Evolutionary conservation across 2,329 filamentous ascomycete genomes (phyloP).

Genomic region (Pseudogymnoascus sp.): DNA sequence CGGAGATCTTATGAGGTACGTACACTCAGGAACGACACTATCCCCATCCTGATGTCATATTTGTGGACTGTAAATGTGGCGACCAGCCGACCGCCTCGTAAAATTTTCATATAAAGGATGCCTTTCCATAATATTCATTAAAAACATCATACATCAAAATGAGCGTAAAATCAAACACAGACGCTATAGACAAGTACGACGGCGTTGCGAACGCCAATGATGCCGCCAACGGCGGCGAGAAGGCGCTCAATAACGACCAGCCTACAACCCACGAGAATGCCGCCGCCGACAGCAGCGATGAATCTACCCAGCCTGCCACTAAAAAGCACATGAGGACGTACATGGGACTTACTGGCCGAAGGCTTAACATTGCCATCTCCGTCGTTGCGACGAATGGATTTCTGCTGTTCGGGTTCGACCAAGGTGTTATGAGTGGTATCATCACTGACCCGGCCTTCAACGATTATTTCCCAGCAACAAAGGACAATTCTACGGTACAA

Average conservation of each 20-base stretch:
- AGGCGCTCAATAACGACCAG: neutral
- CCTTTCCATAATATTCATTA: neutral
- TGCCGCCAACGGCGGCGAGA: neutral
- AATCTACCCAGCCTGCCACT: neutral
- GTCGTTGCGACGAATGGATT: constrained; percentile 82
- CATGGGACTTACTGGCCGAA: neutral
- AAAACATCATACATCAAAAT: neutral
- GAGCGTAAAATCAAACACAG: neutral
- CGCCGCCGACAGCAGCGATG: neutral
- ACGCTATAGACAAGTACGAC: neutral
- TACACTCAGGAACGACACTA: neutral
- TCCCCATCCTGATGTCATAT: constrained; percentile 2
- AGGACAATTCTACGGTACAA: constrained; percentile 78
- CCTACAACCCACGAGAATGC: neutral
- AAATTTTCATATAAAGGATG: neutral
- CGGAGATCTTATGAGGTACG: neutral
- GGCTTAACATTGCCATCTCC: neutral
- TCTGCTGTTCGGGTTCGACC: constrained; percentile 86
- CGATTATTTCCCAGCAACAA: constrained; percentile 70
- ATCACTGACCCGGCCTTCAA: constrained; percentile 79
- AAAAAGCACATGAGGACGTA: neutral
- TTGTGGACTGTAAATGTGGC: constrained; percentile 1
- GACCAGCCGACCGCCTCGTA: neutral
- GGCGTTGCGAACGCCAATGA: neutral
- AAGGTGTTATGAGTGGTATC: constrained; percentile 77